Evolutionary conservation across 495 filamentous ascomycete species (phyloP), one percentile per base, ranked within the genome.

Genomic region (Neurospora sp.): DNA sequence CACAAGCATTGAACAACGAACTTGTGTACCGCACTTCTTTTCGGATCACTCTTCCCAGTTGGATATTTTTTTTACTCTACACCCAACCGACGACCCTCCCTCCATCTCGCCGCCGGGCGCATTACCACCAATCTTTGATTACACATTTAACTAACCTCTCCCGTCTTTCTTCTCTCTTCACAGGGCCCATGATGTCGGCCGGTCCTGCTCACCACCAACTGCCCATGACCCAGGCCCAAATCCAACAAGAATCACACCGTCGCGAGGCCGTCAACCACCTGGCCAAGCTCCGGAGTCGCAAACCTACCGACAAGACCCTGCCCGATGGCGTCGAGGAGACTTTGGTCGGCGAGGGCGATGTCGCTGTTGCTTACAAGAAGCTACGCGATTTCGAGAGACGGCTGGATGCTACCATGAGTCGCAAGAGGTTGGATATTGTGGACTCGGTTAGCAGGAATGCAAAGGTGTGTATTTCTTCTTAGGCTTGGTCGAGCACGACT

Each of bases 231-330:
- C 84, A 86, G 71, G 81, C 84, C 14, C 84, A 84, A 59, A 73
- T 90, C 75, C 86, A 86, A 59, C 85, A 87, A 72, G 88, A 91
- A 77, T 88, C 89, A 70, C 84, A 86, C 44, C 79, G 83, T 48
- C 85, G 86, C 71, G 80, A 84, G 62, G 82, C 86, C 66, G 89
- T 86, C 59, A 87, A 85, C 74, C 91, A 93, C 73, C 82, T 85
- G 39, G 90, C 91, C 16, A 92, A 94, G 77, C 89, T 93, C 69
- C 89, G 92, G 70, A 92, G 92, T 74, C 88, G 88, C 76, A 96
- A 94, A 81, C 96, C 96, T 8, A 97, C 94, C 38, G 96, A 99
- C 82, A 96, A 92, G 86, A 94, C 91, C 74, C 90, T 99, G 23
- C 94, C 96, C 71, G 94, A 97, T 73, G 94, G 92, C 46, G 84